These are phyloP conservation scores for Eucalyptus erythrocorys DNA, from an alignment of 345 rosid species.

Conservation along the genomic window DNA sequence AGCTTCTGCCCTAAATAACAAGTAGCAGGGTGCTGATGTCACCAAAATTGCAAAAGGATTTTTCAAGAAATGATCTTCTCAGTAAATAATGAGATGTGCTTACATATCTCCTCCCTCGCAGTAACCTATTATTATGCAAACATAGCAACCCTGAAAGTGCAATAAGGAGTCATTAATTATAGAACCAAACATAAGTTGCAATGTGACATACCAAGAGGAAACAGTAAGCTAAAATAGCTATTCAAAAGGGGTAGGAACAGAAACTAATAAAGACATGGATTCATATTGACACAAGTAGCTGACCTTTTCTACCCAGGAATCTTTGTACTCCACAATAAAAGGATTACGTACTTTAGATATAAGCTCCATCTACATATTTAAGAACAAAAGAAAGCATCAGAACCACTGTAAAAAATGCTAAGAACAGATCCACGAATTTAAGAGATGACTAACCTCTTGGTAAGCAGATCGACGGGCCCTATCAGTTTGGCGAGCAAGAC, in stretches of 20 bases:
- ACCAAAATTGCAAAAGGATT: neutral
- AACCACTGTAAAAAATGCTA: neutral
- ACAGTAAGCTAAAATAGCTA: neutral
- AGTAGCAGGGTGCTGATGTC: neutral
- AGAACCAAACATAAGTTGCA: neutral
- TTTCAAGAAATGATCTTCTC: neutral
- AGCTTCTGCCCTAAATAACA: slow-evolving; percentile 66
- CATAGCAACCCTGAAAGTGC: slow-evolving; percentile 79
- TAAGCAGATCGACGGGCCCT: slow-evolving; percentile 91
- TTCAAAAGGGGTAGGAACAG: neutral
- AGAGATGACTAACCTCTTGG: slow-evolving; percentile 52
- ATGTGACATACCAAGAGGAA: neutral
- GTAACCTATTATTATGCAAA: slow-evolving; percentile 88
- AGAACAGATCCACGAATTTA: neutral
- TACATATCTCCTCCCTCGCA: slow-evolving; percentile 99
- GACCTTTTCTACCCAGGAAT: slow-evolving; percentile 98
- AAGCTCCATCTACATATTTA: slow-evolving; percentile 72
- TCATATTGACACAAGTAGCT: neutral
- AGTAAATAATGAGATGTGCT: slow-evolving; percentile 6
- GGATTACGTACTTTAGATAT: slow-evolving; percentile 78
- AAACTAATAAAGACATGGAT: neutral
- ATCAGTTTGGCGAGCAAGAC: slow-evolving; percentile 94
- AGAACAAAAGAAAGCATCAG: neutral
- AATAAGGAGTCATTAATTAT: neutral
- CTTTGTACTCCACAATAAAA: slow-evolving; percentile 93